Evolutionary conservation across 2,329 filamentous ascomycete genomes (phyloP).

Genomic region (Decorospora gaudefroyi): DNA sequence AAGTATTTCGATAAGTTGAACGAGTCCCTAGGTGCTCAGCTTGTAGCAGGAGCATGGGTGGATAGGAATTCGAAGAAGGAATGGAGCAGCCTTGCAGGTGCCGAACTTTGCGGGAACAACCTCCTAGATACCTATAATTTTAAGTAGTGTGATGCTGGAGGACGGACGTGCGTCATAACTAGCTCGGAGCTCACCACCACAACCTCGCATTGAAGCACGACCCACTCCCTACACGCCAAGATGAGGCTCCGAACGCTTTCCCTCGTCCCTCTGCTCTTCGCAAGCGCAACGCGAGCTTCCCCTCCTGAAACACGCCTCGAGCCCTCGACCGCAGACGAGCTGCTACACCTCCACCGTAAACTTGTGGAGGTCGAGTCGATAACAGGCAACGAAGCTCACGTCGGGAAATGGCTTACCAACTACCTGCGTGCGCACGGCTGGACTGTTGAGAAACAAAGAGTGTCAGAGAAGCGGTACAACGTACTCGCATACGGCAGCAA

Average conservation of each 20-base stretch:
- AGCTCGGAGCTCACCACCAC: too few species aligned
- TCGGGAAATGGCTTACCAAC: slow-evolving; percentile 69
- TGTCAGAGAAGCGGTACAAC: slow-evolving; percentile 66
- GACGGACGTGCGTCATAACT: too few species aligned
- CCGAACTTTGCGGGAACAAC: too few species aligned
- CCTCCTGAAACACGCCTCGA: slow-evolving; percentile 10
- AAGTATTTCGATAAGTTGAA: too few species aligned
- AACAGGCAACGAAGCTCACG: slow-evolving; percentile 67
- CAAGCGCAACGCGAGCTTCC: slow-evolving; percentile 11
- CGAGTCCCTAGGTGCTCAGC: too few species aligned
- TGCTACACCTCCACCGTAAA: slow-evolving; percentile 74
- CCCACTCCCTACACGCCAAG: not conserved
- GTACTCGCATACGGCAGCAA: slow-evolving; percentile 68
- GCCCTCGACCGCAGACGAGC: slow-evolving; percentile 44
- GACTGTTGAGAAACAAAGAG: slow-evolving; percentile 64
- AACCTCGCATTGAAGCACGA: slow-evolving; percentile 6
- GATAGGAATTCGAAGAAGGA: too few species aligned
- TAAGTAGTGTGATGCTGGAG: too few species aligned
- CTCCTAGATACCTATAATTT: too few species aligned
- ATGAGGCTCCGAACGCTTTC: slow-evolving; percentile 27
- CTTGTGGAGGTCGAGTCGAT: slow-evolving; percentile 77
- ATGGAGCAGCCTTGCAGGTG: too few species aligned
- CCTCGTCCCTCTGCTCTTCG: slow-evolving; percentile 17
- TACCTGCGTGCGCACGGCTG: slow-evolving; percentile 67
- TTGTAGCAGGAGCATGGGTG: too few species aligned